These are phyloP conservation scores for Hippophae tibetana DNA, from an alignment of 306 rosid species.

Conservation along the genomic window DNA sequence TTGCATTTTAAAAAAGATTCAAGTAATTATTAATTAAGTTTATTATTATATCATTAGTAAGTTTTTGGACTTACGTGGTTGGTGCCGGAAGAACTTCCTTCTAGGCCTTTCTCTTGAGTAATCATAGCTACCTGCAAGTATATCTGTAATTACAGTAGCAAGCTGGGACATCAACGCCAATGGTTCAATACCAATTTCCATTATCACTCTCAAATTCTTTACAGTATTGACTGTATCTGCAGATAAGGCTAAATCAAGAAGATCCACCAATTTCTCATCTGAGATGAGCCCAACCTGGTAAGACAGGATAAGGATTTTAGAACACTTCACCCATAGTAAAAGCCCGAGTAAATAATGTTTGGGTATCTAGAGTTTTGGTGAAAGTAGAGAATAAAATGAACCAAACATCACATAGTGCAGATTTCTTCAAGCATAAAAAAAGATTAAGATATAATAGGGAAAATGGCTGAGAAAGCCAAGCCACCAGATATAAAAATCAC, in stretches of 20 bases:
- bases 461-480: no score
- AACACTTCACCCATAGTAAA: neutral
- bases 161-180: constrained; percentile 94
- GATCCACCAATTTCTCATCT: constrained; percentile 91
- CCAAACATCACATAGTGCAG: no score
- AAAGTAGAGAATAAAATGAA: no score
- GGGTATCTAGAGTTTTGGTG: neutral
- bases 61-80: constrained; percentile 52
- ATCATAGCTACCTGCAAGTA: constrained; percentile 91
- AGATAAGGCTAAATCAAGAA: constrained; percentile 93
- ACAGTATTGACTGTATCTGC: constrained; percentile 97
- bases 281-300: constrained; percentile 95
- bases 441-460: no score
- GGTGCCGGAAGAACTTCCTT: constrained; percentile 84
- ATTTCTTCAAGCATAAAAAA: no score
- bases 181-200: constrained; percentile 96
- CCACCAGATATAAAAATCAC: no score
- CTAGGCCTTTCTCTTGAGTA: constrained; percentile 58
- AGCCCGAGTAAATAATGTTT: neutral
- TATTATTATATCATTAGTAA: neutral
- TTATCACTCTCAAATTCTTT: constrained; percentile 80
- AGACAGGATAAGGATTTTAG: constrained; percentile 19
- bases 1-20: neutral
- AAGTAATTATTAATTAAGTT: neutral
- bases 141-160: constrained; percentile 89